Conservation (phyloP, 1,284 basidiomycete species). For the Lentinula novae-zelandiae region DNA sequence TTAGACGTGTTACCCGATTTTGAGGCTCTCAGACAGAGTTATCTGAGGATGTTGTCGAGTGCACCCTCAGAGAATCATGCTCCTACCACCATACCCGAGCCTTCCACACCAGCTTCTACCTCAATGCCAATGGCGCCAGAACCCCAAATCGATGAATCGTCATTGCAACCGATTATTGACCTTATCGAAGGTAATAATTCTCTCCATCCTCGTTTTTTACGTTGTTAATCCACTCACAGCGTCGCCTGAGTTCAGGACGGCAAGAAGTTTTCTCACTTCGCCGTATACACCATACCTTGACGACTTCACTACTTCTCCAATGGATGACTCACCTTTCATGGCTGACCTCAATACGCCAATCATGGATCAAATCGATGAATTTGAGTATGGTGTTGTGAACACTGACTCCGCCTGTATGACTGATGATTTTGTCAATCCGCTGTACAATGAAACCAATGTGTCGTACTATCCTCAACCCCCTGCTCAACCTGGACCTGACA, state of each 20-base stretch:
- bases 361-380: conserved; percentile 27
- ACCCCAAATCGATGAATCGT: not conserved
- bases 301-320: conserved; percentile 22
- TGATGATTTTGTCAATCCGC: not conserved
- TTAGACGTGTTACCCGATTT: not conserved
- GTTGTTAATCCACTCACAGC: conserved; percentile 18
- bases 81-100: conserved; percentile 16
- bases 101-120: conserved; percentile 7
- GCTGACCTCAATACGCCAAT: conserved; percentile 59
- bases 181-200: conserved; percentile 9
- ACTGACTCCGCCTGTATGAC: not conserved
- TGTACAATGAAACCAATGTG: conserved; percentile 18
- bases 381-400: conserved; percentile 15
- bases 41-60: conserved; percentile 38
- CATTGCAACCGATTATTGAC: conserved; percentile 7
- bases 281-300: conserved; percentile 12
- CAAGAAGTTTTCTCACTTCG: conserved; percentile 7
- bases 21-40: conserved; percentile 19
- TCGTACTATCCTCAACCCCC: conserved; percentile 6
- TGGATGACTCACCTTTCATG: conserved; percentile 38
- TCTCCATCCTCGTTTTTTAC: conserved; percentile 10
- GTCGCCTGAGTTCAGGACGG: conserved; percentile 18
- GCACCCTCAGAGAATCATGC: conserved; percentile 29
- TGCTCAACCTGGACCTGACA: not conserved
- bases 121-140: not conserved